Conservation (phyloP, 768 basidiomycete genomes). For the Leccinum variicolor region DNA sequence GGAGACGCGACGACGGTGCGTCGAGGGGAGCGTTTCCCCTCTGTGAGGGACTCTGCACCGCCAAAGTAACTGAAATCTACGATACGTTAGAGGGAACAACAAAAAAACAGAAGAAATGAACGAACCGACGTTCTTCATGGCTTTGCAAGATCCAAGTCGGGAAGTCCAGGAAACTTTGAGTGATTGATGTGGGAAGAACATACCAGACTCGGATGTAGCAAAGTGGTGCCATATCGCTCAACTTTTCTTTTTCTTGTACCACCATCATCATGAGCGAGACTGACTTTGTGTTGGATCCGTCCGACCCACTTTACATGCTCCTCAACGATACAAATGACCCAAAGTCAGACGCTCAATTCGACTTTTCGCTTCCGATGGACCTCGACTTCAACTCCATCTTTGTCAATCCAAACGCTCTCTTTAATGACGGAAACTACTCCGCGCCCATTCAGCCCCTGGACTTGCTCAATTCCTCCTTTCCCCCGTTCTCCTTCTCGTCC, state of each 20-base stretch:
- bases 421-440: slow-evolving; percentile 31
- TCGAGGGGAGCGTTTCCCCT: slow-evolving; percentile 49
- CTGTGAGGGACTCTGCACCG: slow-evolving; percentile 73
- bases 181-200: slow-evolving; percentile 21
- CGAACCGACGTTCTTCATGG: slow-evolving; percentile 26
- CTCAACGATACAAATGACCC: slow-evolving; percentile 42
- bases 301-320: slow-evolving; percentile 58
- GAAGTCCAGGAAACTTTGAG: not conserved
- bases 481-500: slow-evolving; percentile 44
- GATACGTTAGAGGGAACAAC: not conserved
- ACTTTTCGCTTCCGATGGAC: slow-evolving; percentile 47
- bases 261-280: slow-evolving; percentile 20
- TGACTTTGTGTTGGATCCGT: slow-evolving; percentile 50
- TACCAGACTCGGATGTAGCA: slow-evolving; percentile 22
- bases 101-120: not conserved
- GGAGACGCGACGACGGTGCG: slow-evolving; percentile 48
- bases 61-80: slow-evolving; percentile 79
- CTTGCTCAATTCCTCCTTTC: slow-evolving; percentile 29
- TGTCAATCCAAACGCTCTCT: slow-evolving; percentile 67
- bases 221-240: slow-evolving; percentile 23
- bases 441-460: slow-evolving; percentile 27
- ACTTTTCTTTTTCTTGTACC: not conserved
- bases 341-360: slow-evolving; percentile 37
- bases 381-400: slow-evolving; percentile 60
- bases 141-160: not conserved